These are phyloP conservation scores for Oldenlandia corymbosa DNA, from an alignment of 257 asterid genomes.

Conservation along the genomic window DNA sequence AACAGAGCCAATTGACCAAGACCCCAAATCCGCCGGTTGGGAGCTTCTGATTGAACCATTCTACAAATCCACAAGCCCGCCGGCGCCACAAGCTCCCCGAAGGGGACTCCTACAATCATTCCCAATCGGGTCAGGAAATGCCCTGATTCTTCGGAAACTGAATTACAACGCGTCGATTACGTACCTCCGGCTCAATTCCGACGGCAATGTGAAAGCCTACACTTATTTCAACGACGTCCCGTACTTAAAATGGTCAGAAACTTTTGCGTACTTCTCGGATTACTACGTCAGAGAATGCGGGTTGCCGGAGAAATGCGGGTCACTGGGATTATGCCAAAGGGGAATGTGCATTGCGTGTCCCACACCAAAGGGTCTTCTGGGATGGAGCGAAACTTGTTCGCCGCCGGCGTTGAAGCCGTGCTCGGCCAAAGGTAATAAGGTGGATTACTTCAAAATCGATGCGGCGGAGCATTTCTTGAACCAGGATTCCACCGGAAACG, in stretches of 20 bases:
- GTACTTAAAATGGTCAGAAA: constrained; percentile 16
- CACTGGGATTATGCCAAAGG: constrained; percentile 15
- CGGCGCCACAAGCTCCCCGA: neutral
- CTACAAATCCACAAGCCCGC: neutral
- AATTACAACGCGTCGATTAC: constrained; percentile 19
- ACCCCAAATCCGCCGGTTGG: constrained; percentile 7
- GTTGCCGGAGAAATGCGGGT: constrained; percentile 21
- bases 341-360: constrained; percentile 27
- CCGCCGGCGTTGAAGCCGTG: constrained; percentile 23
- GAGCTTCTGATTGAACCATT: constrained; percentile 7
- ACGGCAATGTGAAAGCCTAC: constrained; percentile 18
- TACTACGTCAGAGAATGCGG: constrained; percentile 16
- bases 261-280: constrained; percentile 17
- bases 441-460: constrained; percentile 19
- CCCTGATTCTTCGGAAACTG: constrained; percentile 1
- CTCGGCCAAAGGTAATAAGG: constrained; percentile 6
- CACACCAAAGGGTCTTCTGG: constrained; percentile 19
- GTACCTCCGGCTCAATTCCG: constrained; percentile 9
- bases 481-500: constrained; percentile 2
- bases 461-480: constrained; percentile 21
- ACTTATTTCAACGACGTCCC: constrained; percentile 9
- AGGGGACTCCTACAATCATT: constrained; percentile 6
- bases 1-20: neutral
- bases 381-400: constrained; percentile 19
- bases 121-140: neutral